Base-by-base conservation (phyloP, 257 asterid genomes). In the Knoxia roxburghii region DNA sequence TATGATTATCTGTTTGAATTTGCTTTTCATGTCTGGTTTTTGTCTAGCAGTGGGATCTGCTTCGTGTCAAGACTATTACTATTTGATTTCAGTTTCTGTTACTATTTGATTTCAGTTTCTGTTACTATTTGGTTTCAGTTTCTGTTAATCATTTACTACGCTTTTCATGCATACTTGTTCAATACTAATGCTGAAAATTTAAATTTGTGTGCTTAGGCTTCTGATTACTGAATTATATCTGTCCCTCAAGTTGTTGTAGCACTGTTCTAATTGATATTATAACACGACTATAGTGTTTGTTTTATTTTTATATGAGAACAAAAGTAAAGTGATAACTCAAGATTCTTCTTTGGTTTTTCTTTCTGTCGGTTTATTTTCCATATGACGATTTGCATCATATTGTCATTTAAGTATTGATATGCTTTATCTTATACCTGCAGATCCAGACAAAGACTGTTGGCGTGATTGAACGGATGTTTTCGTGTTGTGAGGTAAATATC, bases 401-500 rank as follows among this genome's bases (percentile, higher is more conserved):
- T 56, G 7, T 48, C 6, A 37, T 51, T 12, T 12, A 14, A 13
- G 49, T 1, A 5, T 37, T 33, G 4, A 45, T 33, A 46, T 32
- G 40, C n/a, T 45, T 45, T 43, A 7, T 27, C 67, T 49, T 69
- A 48, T 75, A 18, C 77, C 63, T 81, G 59, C 80, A 81, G 76
- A 54, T 70, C 69, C 91, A 81, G 87, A 87, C 68, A 81, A 87
- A 85, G 84, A 86, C 62, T 69, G 55, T 65, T 64, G 88, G 95
- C 46, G 77, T 84, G 41, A 73, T 79, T 39, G 97, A 94, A 71
- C 81, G 85, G 69, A 71, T 87, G 77, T 57, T 90, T 40, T 68
- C 93, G 70, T 93, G 99, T 73, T 90, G 96, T 66, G 95, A 86
- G 96, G 99, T 93, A 72, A 55, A 73, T 70, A 23, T 65, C 69